Conservation (phyloP, 352 stramenopile species). For the Blastocystis sp. region DNA sequence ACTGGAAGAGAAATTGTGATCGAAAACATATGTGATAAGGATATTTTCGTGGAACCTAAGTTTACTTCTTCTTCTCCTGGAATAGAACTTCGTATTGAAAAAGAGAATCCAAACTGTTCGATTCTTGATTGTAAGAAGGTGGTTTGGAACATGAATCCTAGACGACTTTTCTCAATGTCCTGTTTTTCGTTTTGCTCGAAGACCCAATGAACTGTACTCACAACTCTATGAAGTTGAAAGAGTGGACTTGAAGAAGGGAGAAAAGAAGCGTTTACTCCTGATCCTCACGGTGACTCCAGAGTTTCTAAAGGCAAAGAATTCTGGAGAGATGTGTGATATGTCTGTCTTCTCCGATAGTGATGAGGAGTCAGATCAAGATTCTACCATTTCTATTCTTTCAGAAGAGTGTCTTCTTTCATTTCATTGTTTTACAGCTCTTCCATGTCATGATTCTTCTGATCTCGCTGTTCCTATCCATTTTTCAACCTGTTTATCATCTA, state of each 20-base stretch:
- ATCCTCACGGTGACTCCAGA: slow-evolving; percentile 15
- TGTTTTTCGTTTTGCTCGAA: slow-evolving; percentile 26
- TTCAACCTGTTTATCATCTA: background rate
- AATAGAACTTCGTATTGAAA: slow-evolving; percentile 37
- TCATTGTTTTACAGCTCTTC: background rate
- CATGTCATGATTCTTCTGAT: background rate
- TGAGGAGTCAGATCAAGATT: background rate
- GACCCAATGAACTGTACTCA: slow-evolving; percentile 45
- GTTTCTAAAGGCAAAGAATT: background rate
- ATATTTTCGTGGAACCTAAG: slow-evolving; percentile 18
- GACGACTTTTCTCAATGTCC: slow-evolving; percentile 25
- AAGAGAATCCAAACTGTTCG: slow-evolving; percentile 20
- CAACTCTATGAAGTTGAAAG: slow-evolving; percentile 3
- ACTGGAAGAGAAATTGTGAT: background rate
- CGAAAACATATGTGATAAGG: slow-evolving; percentile 14
- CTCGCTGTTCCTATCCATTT: slow-evolving; percentile 4
- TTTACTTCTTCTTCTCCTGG: background rate
- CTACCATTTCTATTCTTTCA: background rate
- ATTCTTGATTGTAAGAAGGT: background rate
- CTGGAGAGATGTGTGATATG: background rate
- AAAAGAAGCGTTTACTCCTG: background rate
- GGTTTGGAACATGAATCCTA: background rate
- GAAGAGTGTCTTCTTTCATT: background rate
- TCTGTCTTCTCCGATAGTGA: background rate
- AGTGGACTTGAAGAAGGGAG: slow-evolving; percentile 26